A percentile compares a stretch with the other conserved stretches of the same genome.
These are phyloP conservation scores for Colletotrichum karsti DNA, from an alignment of 2,329 filamentous ascomycete species.

Conservation along the genomic window DNA sequence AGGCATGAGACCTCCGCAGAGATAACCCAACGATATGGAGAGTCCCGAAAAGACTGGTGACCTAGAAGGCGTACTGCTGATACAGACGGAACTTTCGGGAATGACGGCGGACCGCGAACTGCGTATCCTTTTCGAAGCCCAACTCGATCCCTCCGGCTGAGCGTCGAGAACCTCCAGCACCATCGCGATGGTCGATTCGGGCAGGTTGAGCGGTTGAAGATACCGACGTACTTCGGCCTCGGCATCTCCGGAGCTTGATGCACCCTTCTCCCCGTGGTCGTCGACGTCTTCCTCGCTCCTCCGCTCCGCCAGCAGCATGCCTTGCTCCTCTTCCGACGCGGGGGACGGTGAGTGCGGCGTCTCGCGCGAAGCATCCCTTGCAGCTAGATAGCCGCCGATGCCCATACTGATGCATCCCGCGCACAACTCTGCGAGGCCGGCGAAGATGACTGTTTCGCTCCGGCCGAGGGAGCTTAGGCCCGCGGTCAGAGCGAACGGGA, in stretches of 20 bases:
- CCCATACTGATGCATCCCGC: constrained; percentile 80
- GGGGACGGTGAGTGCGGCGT: constrained; percentile 6
- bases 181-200: constrained; percentile 28
- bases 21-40: constrained; percentile 69
- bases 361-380: constrained; percentile 46
- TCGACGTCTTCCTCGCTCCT: constrained; percentile 13
- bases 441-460: constrained; percentile 71
- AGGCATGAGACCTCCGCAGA: constrained; percentile 69
- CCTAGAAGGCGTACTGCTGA: constrained; percentile 22
- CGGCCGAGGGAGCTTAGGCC: constrained; percentile 70
- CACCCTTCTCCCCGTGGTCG: constrained; percentile 2
- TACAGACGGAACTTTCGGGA: neutral
- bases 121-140: neutral
- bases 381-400: constrained; percentile 74
- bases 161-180: constrained; percentile 37
- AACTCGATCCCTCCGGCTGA: constrained; percentile 34
- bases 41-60: constrained; percentile 59
- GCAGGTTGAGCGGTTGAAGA: constrained; percentile 41
- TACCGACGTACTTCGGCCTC: constrained; percentile 40
- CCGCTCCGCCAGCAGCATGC: constrained; percentile 34
- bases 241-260: neutral
- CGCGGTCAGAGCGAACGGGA: constrained; percentile 78
- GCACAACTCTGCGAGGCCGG: constrained; percentile 75
- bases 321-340: constrained; percentile 30
- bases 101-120: neutral